Conservation (phyloP, 768 basidiomycete genomes). For the Tulasnella sp. region DNA sequence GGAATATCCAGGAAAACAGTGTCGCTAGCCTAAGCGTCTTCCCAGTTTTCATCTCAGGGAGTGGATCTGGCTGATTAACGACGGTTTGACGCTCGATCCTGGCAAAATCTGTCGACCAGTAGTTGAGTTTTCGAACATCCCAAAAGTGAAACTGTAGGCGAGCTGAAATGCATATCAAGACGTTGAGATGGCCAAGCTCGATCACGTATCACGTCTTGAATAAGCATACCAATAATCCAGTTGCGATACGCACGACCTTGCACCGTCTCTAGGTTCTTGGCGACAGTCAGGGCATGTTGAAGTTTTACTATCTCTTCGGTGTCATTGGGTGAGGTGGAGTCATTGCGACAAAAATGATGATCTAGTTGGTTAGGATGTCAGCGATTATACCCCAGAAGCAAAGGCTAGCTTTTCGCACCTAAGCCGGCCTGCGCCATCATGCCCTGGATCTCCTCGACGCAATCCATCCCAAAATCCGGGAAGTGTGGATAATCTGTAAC, state of each 20-base stretch:
- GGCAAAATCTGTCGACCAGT: neutral
- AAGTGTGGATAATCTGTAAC: conserved; percentile 1
- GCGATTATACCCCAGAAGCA: neutral
- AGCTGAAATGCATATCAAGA: neutral
- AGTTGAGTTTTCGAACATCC: neutral
- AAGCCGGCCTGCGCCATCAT: neutral
- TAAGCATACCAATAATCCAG: neutral
- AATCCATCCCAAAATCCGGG: neutral
- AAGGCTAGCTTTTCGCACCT: neutral
- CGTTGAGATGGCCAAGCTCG: too few relatives aligned
- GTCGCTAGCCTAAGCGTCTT: neutral
- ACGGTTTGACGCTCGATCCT: neutral
- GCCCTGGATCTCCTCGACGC: neutral
- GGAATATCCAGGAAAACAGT: neutral
- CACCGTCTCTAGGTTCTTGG: neutral
- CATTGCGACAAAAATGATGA: neutral
- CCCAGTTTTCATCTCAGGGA: neutral
- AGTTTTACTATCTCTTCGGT: neutral
- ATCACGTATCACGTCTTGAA: too few relatives aligned
- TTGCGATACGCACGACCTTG: neutral
- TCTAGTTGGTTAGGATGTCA: neutral
- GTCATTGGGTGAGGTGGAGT: neutral
- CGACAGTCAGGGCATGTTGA: neutral
- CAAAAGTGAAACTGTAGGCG: neutral
- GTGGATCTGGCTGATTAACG: neutral